Conservation (phyloP, 2,329 filamentous ascomycete genomes). For the Penicillium sp. region DNA sequence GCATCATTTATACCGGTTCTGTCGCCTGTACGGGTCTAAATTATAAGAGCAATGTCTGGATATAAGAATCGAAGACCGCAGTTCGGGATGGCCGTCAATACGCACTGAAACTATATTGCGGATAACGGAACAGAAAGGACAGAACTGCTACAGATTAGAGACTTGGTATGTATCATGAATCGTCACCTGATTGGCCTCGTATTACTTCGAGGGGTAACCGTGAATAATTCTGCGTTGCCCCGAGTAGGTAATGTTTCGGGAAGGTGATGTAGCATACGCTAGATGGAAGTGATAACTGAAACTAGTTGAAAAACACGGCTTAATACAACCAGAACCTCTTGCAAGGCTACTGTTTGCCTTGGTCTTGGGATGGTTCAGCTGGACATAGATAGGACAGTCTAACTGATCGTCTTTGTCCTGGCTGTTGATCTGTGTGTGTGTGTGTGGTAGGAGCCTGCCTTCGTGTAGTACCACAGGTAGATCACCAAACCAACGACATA, state of each 20-base stretch:
- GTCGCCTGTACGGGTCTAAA: neutral
- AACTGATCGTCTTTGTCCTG: neutral
- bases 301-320: neutral
- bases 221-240: neutral
- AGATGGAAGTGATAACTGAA: neutral
- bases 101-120: neutral
- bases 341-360: neutral
- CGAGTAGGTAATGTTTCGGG: neutral
- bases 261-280: neutral
- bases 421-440: neutral
- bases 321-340: neutral
- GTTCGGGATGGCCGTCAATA: neutral
- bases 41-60: neutral
- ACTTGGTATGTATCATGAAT: neutral
- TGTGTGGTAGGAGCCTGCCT: neutral
- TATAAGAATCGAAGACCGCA: neutral
- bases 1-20: neutral
- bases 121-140: neutral
- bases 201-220: neutral
- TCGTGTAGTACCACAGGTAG: neutral
- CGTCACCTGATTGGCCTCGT: neutral
- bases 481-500: neutral
- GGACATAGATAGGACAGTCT: neutral
- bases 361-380: neutral
- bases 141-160: neutral